Evolutionary conservation across 2,329 filamentous ascomycete genomes (phyloP).

Genomic region (Parastagonospora avenae): DNA sequence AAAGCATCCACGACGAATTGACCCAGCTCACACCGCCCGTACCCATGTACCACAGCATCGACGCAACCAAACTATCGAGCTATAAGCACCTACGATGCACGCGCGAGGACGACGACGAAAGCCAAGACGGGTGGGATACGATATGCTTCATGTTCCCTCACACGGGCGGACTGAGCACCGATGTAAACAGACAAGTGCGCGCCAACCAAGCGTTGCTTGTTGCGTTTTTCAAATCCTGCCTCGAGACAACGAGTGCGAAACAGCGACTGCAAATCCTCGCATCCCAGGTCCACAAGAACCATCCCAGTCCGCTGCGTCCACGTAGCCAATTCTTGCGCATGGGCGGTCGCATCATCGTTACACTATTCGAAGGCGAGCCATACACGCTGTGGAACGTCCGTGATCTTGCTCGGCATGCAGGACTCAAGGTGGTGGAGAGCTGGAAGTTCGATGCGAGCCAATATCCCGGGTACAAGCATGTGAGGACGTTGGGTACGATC

Average conservation of each 20-base stretch:
- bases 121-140: slow-evolving; percentile 64
- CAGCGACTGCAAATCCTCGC: slow-evolving; percentile 19
- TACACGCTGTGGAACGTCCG: slow-evolving; percentile 96
- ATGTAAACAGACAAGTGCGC: slow-evolving; percentile 92
- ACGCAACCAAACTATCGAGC: slow-evolving; percentile 63
- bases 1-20: slow-evolving; percentile 38
- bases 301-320: slow-evolving; percentile 30
- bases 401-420: slow-evolving; percentile 80
- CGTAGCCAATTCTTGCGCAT: slow-evolving; percentile 51
- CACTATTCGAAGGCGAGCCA: slow-evolving; percentile 89
- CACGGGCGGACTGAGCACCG: slow-evolving; percentile 86
- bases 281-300: slow-evolving; percentile 8
- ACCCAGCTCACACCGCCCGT: slow-evolving; percentile 39
- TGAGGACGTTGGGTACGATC: slow-evolving; percentile 69
- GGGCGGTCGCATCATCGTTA: slow-evolving; percentile 72
- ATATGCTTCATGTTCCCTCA: slow-evolving; percentile 98
- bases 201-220: slow-evolving; percentile 64
- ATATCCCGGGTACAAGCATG: slow-evolving; percentile 77
- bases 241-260: slow-evolving; percentile 22
- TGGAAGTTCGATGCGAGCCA: slow-evolving; percentile 69
- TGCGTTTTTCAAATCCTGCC: slow-evolving; percentile 36
- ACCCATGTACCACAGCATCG: slow-evolving; percentile 60
- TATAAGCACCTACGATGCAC: slow-evolving; percentile 34
- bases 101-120: slow-evolving; percentile 24
- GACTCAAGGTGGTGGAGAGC: slow-evolving; percentile 71